Evolutionary conservation across 1,284 basidiomycete species (phyloP).

Genomic region (Sporisorium graminicola): DNA sequence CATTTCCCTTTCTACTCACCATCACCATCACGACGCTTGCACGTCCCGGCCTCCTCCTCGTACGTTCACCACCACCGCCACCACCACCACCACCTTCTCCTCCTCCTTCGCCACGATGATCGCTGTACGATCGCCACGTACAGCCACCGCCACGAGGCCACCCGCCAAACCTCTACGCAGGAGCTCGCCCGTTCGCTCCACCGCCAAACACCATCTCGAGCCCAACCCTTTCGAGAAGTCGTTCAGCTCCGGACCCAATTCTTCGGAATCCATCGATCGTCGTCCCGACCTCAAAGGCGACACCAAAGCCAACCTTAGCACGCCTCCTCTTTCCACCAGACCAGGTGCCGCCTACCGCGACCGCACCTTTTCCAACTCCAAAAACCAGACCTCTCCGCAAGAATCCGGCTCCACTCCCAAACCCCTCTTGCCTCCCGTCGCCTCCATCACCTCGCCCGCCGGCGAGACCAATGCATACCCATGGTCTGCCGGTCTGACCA

Average conservation of each 20-base stretch:
- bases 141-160: slow-evolving; percentile 50
- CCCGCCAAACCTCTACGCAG: slow-evolving; percentile 40
- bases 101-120: slow-evolving; percentile 28
- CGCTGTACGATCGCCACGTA: slow-evolving; percentile 28
- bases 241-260: slow-evolving; percentile 76
- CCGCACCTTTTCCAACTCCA: slow-evolving; percentile 27
- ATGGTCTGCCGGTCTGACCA: slow-evolving; percentile 49
- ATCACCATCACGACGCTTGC: neutral
- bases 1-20: neutral
- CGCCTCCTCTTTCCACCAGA: slow-evolving; percentile 49
- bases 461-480: slow-evolving; percentile 71
- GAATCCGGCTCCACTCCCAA: slow-evolving; percentile 50
- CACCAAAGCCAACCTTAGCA: slow-evolving; percentile 34
- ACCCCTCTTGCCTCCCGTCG: slow-evolving; percentile 82
- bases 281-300: slow-evolving; percentile 38
- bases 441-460: slow-evolving; percentile 85
- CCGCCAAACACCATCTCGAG: slow-evolving; percentile 75
- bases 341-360: slow-evolving; percentile 50
- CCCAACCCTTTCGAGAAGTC: slow-evolving; percentile 97
- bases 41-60: neutral
- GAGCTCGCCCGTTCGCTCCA: slow-evolving; percentile 30
- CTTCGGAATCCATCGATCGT: slow-evolving; percentile 61
- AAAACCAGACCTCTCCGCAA: slow-evolving; percentile 45
- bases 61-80: slow-evolving; percentile 10
- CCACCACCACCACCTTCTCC: slow-evolving; percentile 4